These are phyloP conservation scores for Amauroascus verrucosus DNA, from an alignment of 2,329 filamentous ascomycete genomes.

Conservation along the genomic window DNA sequence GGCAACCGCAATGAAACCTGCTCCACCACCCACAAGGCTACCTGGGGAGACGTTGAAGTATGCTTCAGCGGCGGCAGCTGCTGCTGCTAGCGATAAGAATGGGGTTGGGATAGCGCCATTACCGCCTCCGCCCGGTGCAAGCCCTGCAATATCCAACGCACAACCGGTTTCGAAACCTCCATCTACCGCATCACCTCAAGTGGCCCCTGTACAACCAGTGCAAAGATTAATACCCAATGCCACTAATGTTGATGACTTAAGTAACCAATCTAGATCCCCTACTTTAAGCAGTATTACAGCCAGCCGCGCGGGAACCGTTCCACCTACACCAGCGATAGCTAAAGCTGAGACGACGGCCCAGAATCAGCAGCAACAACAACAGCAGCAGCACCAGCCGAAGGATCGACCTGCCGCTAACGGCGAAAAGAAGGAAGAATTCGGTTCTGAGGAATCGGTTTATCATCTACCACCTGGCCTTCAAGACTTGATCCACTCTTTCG, in stretches of 20 bases:
- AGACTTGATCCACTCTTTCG: conserved; percentile 84
- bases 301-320: conserved; percentile 30
- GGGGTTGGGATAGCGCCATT: conserved; percentile 83
- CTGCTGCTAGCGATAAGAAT: conserved; percentile 81
- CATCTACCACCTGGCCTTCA: conserved; percentile 81
- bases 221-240: conserved; percentile 28
- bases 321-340: conserved; percentile 39
- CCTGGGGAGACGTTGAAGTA: conserved; percentile 91
- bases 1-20: conserved; percentile 75
- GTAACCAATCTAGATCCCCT: conserved; percentile 43
- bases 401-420: conserved; percentile 34
- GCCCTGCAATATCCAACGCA: conserved; percentile 42
- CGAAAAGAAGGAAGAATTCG: conserved; percentile 41
- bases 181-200: conserved; percentile 49
- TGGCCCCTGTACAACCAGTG: conserved; percentile 41
- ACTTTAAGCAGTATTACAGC: conserved; percentile 39
- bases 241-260: conserved; percentile 33
- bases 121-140: conserved; percentile 68
- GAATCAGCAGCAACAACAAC: conserved; percentile 26
- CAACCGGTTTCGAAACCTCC: conserved; percentile 44
- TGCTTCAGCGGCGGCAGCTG: conserved; percentile 87
- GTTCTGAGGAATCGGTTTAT: conserved; percentile 71
- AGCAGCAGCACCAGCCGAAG: conserved; percentile 43
- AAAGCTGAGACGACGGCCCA: conserved; percentile 35
- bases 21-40: conserved; percentile 69